phyloP scores from a whole-genome alignment of 1,284 basidiomycete genomes.

The Pterula multifida region DNA sequence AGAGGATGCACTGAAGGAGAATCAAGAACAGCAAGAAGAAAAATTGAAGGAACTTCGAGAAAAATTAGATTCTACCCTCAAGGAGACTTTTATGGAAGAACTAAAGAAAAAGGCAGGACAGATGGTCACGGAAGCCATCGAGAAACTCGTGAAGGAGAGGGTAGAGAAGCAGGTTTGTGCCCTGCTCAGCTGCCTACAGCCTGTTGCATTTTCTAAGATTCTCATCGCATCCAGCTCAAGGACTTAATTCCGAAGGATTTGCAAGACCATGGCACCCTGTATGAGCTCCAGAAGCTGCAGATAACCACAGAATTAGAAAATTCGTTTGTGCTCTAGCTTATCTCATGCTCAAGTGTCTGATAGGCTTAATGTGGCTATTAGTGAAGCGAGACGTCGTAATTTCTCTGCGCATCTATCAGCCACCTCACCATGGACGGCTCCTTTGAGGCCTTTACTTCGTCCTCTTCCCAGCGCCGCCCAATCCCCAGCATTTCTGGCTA shows the following conservation, averaged over 20 bases:
- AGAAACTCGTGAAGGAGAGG: neutral
- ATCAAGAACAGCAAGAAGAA: neutral
- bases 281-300: neutral
- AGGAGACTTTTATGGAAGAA: neutral
- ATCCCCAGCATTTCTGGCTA: neutral
- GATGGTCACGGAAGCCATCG: neutral
- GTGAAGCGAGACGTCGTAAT: neutral
- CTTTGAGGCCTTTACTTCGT: neutral
- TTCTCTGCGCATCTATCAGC: neutral
- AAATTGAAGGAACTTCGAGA: neutral
- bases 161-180: neutral
- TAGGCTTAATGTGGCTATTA: neutral
- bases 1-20: neutral
- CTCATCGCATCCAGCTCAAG: neutral
- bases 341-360: too few relatives aligned
- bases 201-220: neutral
- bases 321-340: neutral
- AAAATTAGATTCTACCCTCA: neutral
- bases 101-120: neutral
- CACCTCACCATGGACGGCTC: neutral
- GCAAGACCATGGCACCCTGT: neutral
- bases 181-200: neutral
- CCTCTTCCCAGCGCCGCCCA: neutral
- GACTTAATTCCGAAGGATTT: neutral
- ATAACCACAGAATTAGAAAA: neutral